Evolutionary conservation across 192 early-diverging fungal species (phyloP), one percentile per base, ranked within the genome.

Genomic region (Coemansia sp.): DNA sequence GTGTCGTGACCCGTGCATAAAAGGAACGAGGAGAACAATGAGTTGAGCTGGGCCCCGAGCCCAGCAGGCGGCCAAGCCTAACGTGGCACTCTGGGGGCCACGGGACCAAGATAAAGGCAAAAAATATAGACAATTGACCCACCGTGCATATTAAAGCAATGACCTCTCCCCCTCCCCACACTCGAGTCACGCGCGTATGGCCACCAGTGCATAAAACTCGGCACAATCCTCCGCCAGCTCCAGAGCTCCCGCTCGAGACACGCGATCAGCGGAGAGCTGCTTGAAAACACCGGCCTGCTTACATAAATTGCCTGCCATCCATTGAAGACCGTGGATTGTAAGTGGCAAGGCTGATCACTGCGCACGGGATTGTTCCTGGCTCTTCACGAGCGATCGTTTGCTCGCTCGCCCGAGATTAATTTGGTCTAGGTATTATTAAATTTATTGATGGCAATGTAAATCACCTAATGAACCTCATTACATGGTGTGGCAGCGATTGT

Each of bases 11-110:
- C 9, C 47, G 25, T 50, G 47, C 47, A 50, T 20, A 31, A 25
- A 25, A 25, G 25, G 47, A 50, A 11, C 20, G 47, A 26, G 25
- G 21, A 50, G 26, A 31, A 53, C 52, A 53, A 53, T 53, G 26
- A 53, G 52, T 6, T 28, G 26, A 16, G 52, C n/a, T 53, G 52
- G 52, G 31, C 52, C 52, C 26, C 52, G 52, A 53, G 52, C 52
- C 52, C 52, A 53, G 26, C 52, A 53, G 26, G 52, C 26, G 26
- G 14, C 52, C 52, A 53, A 28, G 26, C 26, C 52, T 16, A 53
- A 53, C 52, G 52, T 53, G 52, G 52, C 28, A 53, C 52, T 53
- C 14, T 53, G 12, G 26, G 14, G 52, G 52, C 52, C 52, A 53
- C 52, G 52, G 25, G 52, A 53, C 31, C 52, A 31, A 12, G 26